Evolutionary conservation across 176 grass and related monocot genomes (phyloP).

Genomic region (Aegilops bicornis): DNA sequence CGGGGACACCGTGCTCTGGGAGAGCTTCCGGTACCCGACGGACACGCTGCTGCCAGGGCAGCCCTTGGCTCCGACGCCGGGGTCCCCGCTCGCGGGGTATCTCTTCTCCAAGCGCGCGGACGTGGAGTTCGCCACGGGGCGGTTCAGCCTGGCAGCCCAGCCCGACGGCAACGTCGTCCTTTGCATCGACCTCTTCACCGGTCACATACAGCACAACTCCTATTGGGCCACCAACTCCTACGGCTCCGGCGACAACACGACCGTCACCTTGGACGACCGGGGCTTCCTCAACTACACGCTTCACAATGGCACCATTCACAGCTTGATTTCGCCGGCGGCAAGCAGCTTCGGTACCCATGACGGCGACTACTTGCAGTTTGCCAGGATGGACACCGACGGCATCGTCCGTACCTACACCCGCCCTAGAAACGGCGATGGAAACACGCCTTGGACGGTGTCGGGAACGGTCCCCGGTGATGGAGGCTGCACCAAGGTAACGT

Average conservation of each 20-base stretch:
- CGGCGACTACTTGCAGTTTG: background rate
- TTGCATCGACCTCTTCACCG: background rate
- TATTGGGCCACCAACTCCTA: conserved; percentile 22
- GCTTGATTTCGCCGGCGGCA: background rate
- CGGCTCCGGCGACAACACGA: background rate
- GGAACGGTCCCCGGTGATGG: background rate
- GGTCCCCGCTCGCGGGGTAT: background rate
- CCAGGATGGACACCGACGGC: conserved; percentile 25
- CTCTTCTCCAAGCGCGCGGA: conserved; percentile 34
- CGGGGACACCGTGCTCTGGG: conserved; percentile 8
- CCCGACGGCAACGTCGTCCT: conserved; percentile 39
- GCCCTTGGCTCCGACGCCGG: background rate
- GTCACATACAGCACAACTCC: background rate
- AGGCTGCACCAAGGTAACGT: conserved; percentile 20
- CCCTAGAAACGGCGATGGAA: background rate
- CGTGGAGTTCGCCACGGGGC: conserved; percentile 28
- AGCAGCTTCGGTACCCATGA: background rate
- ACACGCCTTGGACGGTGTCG: background rate
- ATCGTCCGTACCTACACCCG: conserved; percentile 21
- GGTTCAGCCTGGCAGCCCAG: conserved; percentile 36
- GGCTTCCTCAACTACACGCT: conserved; percentile 23
- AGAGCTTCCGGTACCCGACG: conserved; percentile 27
- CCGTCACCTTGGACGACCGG: background rate
- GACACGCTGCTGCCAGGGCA: conserved; percentile 40
- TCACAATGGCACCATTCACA: background rate